Base-by-base conservation (phyloP, 768 basidiomycete species). In the Tylopilus cervinicoccineus region DNA sequence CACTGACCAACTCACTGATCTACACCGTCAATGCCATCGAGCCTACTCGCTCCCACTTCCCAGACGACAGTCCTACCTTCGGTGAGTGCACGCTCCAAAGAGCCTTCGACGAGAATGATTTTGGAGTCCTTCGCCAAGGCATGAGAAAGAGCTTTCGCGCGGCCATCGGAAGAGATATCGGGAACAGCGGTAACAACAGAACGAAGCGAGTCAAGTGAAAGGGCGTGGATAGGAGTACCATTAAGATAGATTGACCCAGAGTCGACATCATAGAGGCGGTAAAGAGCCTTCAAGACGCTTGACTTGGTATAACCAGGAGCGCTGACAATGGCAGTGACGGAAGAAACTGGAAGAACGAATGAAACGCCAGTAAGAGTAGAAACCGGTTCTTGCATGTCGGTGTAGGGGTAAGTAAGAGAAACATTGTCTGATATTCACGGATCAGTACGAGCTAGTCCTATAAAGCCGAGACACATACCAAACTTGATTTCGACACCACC, bases 151-250 rank as follows among this genome's bases (percentile, higher is more conserved):
- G 61, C 64, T 36, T 50, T 54, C 6, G 47, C 22, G n/a, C 64
- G 64, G 10, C 34, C 44, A 29, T 59, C 63, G 7, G 55, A 19
- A 29, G 20, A 76, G 56, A 92, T 90, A 62, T 96, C 91, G 1
- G 95, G 93, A 2, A 98, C 89, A 22, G 93, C 88, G 16, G 93
- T 92, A 51, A 97, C 90, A 0, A 87, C 78, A 53, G 80, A 77
- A 28, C 93, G 77, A 19, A 96, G 68, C 46, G 84, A 87, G 27
- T 76, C 70, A 61, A 94, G 90, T 0, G 92, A 93, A 6, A 97
- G 80, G 50, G 93, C 81, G 28, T 87, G 83, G 46, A 97, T 88
- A 58, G 96, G 89, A 59, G 88, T 77, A 5, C 87, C 90, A 57
- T 96, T 92, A 51, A 95, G 83, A 38, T 83, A 68, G 55, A 95